Evolutionary conservation across 2,329 filamentous ascomycete genomes (phyloP).

Genomic region (Colletotrichum paranaense): DNA sequence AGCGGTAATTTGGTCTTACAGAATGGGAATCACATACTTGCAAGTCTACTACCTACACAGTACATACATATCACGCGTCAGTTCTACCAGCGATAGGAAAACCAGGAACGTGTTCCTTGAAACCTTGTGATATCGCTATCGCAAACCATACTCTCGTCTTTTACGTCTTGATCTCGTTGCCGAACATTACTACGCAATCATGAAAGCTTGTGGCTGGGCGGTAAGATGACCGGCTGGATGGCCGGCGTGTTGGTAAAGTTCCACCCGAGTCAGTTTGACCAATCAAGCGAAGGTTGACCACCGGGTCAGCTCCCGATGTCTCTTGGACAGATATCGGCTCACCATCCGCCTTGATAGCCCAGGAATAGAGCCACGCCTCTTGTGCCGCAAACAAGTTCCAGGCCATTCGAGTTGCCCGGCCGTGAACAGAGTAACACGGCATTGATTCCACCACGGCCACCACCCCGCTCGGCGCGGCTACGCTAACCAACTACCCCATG

Average conservation of each 20-base stretch:
- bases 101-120: not conserved
- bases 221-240: not conserved
- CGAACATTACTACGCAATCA: not conserved
- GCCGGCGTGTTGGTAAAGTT: not conserved
- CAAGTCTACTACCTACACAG: no score
- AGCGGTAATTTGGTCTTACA: no score
- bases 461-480: conserved; percentile 1
- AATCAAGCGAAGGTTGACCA: not conserved
- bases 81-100: not conserved
- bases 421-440: not conserved
- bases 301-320: not conserved
- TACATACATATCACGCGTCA: not conserved
- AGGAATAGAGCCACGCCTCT: not conserved
- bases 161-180: not conserved
- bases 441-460: not conserved
- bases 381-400: not conserved
- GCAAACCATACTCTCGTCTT: not conserved
- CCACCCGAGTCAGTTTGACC: not conserved
- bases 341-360: not conserved
- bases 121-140: not conserved
- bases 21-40: not conserved
- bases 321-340: not conserved
- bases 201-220: not conserved
- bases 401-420: no score
- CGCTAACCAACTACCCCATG: not conserved